A percentile compares a stretch with the other conserved stretches of the same genome.
Evolutionary conservation across 495 filamentous ascomycete species (phyloP).

Genomic region (Paragyromitra xinjiangensis): DNA sequence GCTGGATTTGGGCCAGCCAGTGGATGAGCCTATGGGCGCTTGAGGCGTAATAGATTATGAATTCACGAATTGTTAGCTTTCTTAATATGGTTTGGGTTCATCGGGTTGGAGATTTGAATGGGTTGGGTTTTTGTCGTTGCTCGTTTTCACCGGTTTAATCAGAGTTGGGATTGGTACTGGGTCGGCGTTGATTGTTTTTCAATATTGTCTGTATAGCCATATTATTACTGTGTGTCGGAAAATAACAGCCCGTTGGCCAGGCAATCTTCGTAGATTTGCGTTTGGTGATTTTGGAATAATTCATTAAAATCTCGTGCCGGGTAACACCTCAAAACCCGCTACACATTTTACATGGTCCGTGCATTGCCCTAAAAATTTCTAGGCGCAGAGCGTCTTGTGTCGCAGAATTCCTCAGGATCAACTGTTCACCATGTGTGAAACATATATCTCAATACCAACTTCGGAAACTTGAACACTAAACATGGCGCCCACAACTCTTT

Average conservation of each 20-base stretch:
- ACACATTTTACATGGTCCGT: background rate
- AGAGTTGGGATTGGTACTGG: slow-evolving; percentile 43
- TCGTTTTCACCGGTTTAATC: slow-evolving; percentile 36
- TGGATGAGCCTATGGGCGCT: slow-evolving; percentile 48
- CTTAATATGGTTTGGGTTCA: slow-evolving; percentile 38
- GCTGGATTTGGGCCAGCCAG: slow-evolving; percentile 61
- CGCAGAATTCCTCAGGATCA: slow-evolving; percentile 4
- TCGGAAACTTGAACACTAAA: background rate
- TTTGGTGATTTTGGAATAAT: background rate
- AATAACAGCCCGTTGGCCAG: background rate
- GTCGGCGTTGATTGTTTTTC: slow-evolving; percentile 46
- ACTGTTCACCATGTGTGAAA: slow-evolving; percentile 12
- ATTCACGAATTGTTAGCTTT: slow-evolving; percentile 45
- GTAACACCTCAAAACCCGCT: slow-evolving; percentile 11
- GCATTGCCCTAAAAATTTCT: background rate
- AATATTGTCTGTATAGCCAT: slow-evolving; percentile 34
- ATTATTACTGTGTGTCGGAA: slow-evolving; percentile 26
- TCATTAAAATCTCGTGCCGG: background rate
- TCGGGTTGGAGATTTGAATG: slow-evolving; percentile 13
- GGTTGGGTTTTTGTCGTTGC: slow-evolving; percentile 27
- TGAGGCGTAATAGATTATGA: slow-evolving; percentile 39
- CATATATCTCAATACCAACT: background rate
- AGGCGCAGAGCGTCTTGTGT: background rate
- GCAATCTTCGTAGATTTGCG: background rate
- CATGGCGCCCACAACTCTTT: slow-evolving; percentile 45